Evolutionary conservation across 257 asterid species (phyloP).

Genomic region (Misopates orontium): DNA sequence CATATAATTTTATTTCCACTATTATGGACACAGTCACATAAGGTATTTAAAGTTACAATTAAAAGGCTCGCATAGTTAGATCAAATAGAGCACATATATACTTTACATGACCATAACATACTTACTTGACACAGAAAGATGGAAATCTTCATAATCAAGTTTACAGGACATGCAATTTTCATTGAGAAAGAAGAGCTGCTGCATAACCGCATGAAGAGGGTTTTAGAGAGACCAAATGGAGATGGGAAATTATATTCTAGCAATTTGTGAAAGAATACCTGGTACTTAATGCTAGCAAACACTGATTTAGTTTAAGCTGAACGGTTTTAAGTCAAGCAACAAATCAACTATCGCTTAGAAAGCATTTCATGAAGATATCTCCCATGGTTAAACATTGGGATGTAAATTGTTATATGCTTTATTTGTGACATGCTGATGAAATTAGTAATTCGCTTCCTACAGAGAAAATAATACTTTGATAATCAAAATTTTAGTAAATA

Average conservation of each 20-base stretch:
- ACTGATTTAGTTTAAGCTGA: background rate
- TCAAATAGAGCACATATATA: background rate
- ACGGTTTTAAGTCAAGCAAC: background rate
- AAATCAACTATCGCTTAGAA: background rate
- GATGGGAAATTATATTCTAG: slow-evolving; percentile 6
- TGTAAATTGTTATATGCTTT: background rate
- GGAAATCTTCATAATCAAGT: background rate
- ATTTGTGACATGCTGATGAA: slow-evolving; percentile 4
- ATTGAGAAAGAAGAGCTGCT: background rate
- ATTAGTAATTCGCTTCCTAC: background rate
- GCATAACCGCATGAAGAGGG: slow-evolving; percentile 4
- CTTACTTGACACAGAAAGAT: slow-evolving; percentile 4
- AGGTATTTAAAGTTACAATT: background rate
- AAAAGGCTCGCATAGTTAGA: slow-evolving; percentile 12
- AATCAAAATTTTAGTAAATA: too few species aligned
- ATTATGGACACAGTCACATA: slow-evolving; percentile 1
- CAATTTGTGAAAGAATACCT: slow-evolving; percentile 8
- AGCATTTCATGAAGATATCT: slow-evolving; percentile 12
- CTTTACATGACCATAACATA: background rate
- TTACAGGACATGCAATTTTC: slow-evolving; percentile 13
- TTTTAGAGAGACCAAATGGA: background rate
- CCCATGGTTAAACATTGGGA: slow-evolving; percentile 7
- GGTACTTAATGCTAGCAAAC: background rate
- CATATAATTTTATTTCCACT: slow-evolving; percentile 14
- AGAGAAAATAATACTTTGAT: background rate